Percentiles rank a stretch among this genome's conserved stretches.
Conservation (phyloP, 164 flowering plant genomes). For the Tinospora cordifolia region DNA sequence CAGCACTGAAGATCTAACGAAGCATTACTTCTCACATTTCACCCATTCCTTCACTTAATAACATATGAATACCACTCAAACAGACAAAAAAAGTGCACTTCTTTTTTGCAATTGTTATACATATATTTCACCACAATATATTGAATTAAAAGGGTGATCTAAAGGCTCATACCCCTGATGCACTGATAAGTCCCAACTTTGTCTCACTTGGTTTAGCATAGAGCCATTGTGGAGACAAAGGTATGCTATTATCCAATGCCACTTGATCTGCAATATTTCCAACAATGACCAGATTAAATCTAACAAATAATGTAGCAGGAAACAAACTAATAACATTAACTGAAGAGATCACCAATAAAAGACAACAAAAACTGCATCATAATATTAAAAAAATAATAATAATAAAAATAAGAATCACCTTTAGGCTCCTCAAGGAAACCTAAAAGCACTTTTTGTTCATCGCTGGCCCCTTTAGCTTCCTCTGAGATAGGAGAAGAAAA, state of each 20-base stretch:
- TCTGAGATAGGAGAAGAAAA: constrained; percentile 18
- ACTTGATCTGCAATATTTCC: constrained; percentile 48
- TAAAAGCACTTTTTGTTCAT: constrained; percentile 35
- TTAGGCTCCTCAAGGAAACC: constrained; percentile 57
- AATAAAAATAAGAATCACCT: constrained; percentile 28
- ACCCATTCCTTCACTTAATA: too few species aligned
- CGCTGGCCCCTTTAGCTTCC: constrained; percentile 37
- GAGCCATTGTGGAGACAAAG: constrained; percentile 96
- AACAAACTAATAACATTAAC: not conserved
- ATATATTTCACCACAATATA: not conserved
- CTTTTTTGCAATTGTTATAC: not conserved
- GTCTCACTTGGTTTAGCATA: constrained; percentile 69
- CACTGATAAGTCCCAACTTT: constrained; percentile 29
- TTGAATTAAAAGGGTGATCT: not conserved
- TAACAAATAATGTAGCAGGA: not conserved
- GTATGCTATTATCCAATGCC: constrained; percentile 64
- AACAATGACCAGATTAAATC: constrained; percentile 1
- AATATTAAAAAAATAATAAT: not conserved
- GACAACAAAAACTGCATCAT: not conserved
- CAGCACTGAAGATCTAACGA: not conserved
- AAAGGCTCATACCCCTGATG: constrained; percentile 20
- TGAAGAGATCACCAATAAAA: not conserved
- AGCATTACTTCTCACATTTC: too few species aligned
- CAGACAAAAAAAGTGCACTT: not conserved
- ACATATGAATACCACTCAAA: not conserved